These are phyloP conservation scores for Acer yangbiense DNA, from an alignment of 345 rosid genomes.

Conservation along the genomic window DNA sequence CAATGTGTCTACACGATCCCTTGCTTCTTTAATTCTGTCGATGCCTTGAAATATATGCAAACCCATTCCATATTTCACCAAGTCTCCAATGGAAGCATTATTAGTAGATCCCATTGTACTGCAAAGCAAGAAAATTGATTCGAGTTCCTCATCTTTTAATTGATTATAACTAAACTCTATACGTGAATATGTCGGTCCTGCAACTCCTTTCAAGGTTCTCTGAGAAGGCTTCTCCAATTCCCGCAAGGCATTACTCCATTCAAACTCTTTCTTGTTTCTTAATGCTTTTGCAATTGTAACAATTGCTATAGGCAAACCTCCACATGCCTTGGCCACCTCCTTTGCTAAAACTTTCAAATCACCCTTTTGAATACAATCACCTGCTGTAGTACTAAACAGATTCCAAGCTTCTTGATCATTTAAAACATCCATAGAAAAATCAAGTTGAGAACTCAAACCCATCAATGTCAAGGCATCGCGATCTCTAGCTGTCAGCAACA, in stretches of 20 bases:
- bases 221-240: not conserved
- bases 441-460: slow-evolving; percentile 17
- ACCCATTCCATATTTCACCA: slow-evolving; percentile 16
- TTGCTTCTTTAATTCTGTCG: not conserved
- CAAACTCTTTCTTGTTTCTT: not conserved
- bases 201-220: not conserved
- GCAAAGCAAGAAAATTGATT: slow-evolving; percentile 35
- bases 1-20: not conserved
- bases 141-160: slow-evolving; percentile 24
- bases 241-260: slow-evolving; percentile 30
- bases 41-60: slow-evolving; percentile 20
- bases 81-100: too few relatives aligned
- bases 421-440: slow-evolving; percentile 8
- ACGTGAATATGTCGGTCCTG: not conserved
- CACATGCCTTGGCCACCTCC: slow-evolving; percentile 26
- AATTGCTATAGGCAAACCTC: slow-evolving; percentile 33
- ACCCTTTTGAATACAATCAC: not conserved
- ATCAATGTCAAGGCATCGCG: not conserved
- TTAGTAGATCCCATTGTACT: not conserved
- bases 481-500: slow-evolving; percentile 32
- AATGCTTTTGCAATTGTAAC: slow-evolving; percentile 23
- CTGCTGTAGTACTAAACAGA: slow-evolving; percentile 22
- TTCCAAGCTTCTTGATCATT: slow-evolving; percentile 27
- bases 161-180: slow-evolving; percentile 28
- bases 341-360: not conserved